Percentiles rank a stretch among this genome's conserved stretches.
Conservation (phyloP, 1,284 basidiomycete species). For the Peniophora sp. region DNA sequence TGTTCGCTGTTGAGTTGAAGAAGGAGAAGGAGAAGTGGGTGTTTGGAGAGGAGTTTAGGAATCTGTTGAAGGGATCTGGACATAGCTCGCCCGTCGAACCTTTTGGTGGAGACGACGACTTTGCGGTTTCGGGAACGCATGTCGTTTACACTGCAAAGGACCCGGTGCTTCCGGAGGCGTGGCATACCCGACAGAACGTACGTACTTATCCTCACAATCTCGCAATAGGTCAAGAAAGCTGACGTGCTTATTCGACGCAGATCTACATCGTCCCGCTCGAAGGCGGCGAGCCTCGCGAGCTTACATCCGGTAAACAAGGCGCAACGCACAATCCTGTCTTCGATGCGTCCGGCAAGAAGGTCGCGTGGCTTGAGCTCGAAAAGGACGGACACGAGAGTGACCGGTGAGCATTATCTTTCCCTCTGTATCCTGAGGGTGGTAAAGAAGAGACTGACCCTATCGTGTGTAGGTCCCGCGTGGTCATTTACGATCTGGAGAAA, state of each 20-base stretch:
- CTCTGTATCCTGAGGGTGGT: no score
- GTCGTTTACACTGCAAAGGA: constrained; percentile 85
- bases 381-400: constrained; percentile 86
- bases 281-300: constrained; percentile 43
- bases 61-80: constrained; percentile 56
- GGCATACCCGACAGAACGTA: constrained; percentile 78
- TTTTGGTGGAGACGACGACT: constrained; percentile 72
- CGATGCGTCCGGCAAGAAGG: constrained; percentile 58
- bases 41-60: constrained; percentile 44
- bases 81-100: constrained; percentile 74
- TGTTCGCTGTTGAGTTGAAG: constrained; percentile 58
- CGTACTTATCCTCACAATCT: constrained; percentile 2
- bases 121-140: constrained; percentile 58
- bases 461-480: constrained; percentile 52
- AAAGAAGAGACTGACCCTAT: not conserved
- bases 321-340: constrained; percentile 70
- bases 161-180: constrained; percentile 60
- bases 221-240: not conserved
- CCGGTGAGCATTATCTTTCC: constrained; percentile 31
- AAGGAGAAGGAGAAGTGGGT: constrained; percentile 44
- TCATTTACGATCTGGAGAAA: constrained; percentile 68
- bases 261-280: constrained; percentile 57
- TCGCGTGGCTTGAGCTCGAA: constrained; percentile 82
- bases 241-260: constrained; percentile 25
- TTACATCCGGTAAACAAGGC: constrained; percentile 80